Evolutionary conservation across 1,284 basidiomycete genomes (phyloP), one percentile per base, ranked within the genome.

Genomic region (Ceratobasidium papillatum): DNA sequence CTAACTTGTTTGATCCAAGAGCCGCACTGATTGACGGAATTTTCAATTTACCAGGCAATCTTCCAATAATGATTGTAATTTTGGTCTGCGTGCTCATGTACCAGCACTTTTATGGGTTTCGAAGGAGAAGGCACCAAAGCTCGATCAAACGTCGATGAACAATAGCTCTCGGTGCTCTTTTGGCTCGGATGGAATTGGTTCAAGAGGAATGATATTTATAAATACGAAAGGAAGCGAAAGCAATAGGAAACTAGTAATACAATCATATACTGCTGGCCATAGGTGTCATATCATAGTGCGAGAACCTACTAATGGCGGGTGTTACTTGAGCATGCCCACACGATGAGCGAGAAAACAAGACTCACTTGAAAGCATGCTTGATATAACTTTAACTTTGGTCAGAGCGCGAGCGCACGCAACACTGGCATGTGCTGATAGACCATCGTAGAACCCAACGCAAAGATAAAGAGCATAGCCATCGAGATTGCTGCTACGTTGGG

Each of bases 171-270:
- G 27, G 45, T 36, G 54, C 54, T 5, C 51, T 54, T 22, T 54
- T 58, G 45, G 45, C 52, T 63, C 36, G n/a, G 30, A 43, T 38
- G 4, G 30, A 17, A 36, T 34, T 49, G 32, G 22, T 63, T 63
- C 41, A 63, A 61, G 34, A 43, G 30, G 11, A 49, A 49, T 45
- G 36, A 49, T 58, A 41, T 71, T 27, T 56, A 71, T 71, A 71
- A 71, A 71, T 71, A 61, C 56, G 54, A 71, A 71, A n/a, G 17
- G 52, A 38, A 58, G 30, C 54, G 68, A 59, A 61, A 58, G 54
- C 56, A 17, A 19, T 19, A 47, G 7, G 4, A 36, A 47, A 59
- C 66, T 71, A 71, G 30, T 22, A 71, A 49, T 71, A 71, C 68
- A 71, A 59, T 61, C 68, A 59, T 68, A 56, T 43, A 54, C 19